Evolutionary conservation across 441 rosid species (phyloP).

Genomic region (Euphorbia celastroides): DNA sequence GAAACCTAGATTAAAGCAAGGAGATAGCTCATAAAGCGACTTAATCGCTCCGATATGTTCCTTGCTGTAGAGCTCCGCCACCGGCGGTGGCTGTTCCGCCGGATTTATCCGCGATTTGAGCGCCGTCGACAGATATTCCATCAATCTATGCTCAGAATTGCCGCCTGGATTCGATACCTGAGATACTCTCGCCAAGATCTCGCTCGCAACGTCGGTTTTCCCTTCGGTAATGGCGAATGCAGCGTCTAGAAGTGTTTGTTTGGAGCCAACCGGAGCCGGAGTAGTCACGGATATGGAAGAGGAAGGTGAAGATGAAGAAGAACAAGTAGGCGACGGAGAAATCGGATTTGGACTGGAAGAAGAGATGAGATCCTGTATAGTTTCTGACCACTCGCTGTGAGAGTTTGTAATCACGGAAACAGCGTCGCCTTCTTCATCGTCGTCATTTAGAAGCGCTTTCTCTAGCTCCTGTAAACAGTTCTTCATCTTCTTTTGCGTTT

Average conservation of each 20-base stretch:
- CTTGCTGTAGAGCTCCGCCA: constrained; percentile 43
- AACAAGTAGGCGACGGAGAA: constrained; percentile 58
- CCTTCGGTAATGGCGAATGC: constrained; percentile 75
- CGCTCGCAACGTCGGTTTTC: constrained; percentile 43
- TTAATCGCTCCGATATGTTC: constrained; percentile 57
- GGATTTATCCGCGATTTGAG: constrained; percentile 54
- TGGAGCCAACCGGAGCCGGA: constrained; percentile 40
- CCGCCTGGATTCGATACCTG: constrained; percentile 46
- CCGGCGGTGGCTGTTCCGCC: constrained; percentile 43
- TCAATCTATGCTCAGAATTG: constrained; percentile 66
- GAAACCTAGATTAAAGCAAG: constrained; percentile 79
- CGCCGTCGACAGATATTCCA: constrained; percentile 51
- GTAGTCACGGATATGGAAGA: constrained; percentile 52
- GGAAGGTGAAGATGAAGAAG: constrained; percentile 57
- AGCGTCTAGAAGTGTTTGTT: constrained; percentile 52
- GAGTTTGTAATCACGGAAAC: constrained; percentile 63
- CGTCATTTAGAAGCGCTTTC: constrained; percentile 67
- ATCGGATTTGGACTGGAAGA: constrained; percentile 34
- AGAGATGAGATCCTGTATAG: constrained; percentile 54
- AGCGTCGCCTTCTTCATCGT: constrained; percentile 51
- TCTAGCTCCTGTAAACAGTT: constrained; percentile 75
- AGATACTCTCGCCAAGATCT: constrained; percentile 57
- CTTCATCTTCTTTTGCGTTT: constrained; percentile 65
- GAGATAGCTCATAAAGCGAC: constrained; percentile 58
- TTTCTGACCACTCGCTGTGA: constrained; percentile 79